A percentile compares a stretch with the other conserved stretches of the same genome.
phyloP scores from a whole-genome alignment of 2,329 filamentous ascomycete species.

The Sporothrix variecibatus region DNA sequence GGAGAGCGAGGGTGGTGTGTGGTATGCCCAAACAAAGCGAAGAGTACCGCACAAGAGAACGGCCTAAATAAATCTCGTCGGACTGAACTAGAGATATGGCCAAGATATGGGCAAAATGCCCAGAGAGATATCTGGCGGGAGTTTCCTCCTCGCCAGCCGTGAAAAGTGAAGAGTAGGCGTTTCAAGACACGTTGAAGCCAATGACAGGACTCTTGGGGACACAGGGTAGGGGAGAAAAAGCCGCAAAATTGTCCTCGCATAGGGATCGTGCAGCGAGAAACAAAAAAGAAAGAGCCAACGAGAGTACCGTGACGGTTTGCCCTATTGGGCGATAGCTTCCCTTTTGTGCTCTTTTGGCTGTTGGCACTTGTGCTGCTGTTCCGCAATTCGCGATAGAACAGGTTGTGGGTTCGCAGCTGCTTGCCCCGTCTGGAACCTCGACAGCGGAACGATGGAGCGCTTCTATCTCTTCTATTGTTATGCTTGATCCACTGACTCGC shows the following conservation, averaged over 20 bases:
- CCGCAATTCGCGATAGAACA: not conserved
- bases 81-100: not conserved
- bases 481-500: not conserved
- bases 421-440: not conserved
- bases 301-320: slow-evolving; percentile 20
- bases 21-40: not conserved
- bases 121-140: slow-evolving; percentile 19
- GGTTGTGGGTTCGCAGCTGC: not conserved
- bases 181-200: not conserved
- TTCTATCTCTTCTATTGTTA: not conserved
- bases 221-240: slow-evolving; percentile 5
- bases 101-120: not conserved
- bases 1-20: not conserved
- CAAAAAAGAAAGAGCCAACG: not conserved
- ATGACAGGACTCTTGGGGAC: slow-evolving; percentile 27
- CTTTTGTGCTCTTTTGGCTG: not conserved
- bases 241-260: not conserved
- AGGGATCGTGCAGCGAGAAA: not conserved
- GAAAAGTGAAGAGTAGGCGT: not conserved
- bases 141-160: not conserved
- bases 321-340: slow-evolving; percentile 14
- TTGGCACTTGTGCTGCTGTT: not conserved
- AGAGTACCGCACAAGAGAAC: not conserved
- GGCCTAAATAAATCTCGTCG: not conserved
- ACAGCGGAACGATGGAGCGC: not conserved